Percentiles rank a stretch among this genome's conserved stretches.
Evolutionary conservation across 495 filamentous ascomycete species (phyloP).

Genomic region (Jackrogersella multiformis): DNA sequence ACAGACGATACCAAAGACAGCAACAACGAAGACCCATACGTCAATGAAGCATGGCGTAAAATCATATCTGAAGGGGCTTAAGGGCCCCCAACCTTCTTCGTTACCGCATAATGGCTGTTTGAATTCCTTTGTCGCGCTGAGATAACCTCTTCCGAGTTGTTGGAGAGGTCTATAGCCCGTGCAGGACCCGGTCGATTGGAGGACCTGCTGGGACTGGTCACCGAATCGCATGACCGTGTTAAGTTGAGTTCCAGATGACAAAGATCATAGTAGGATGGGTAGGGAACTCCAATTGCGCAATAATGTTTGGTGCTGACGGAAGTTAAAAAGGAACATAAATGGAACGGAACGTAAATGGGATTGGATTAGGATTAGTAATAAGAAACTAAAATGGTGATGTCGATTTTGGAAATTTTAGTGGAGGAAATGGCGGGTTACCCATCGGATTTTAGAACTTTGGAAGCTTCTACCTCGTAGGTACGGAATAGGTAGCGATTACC

Average conservation of each 20-base stretch:
- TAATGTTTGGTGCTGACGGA: slow-evolving; percentile 37
- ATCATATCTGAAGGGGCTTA: slow-evolving; percentile 84
- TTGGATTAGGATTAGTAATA: slow-evolving; percentile 36
- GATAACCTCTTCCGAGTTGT: slow-evolving; percentile 57
- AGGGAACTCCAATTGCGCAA: slow-evolving; percentile 41
- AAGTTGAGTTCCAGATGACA: slow-evolving; percentile 33
- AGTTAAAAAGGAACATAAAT: slow-evolving; percentile 27
- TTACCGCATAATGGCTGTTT: slow-evolving; percentile 83
- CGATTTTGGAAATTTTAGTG: slow-evolving; percentile 22
- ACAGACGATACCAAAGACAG: slow-evolving; percentile 76
- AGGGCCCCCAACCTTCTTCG: slow-evolving; percentile 91
- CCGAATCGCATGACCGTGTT: slow-evolving; percentile 46
- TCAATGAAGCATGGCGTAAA: slow-evolving; percentile 98
- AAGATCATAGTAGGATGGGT: slow-evolving; percentile 42
- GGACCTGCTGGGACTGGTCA: slow-evolving; percentile 53
- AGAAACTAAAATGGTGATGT: slow-evolving; percentile 37
- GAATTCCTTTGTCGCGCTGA: slow-evolving; percentile 51
- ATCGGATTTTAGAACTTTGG: slow-evolving; percentile 28
- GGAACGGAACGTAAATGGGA: no score
- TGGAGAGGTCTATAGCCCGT: slow-evolving; percentile 56
- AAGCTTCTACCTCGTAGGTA: slow-evolving; percentile 30
- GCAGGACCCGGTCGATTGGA: slow-evolving; percentile 62
- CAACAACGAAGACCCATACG: slow-evolving; percentile 79
- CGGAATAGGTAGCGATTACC: no score
- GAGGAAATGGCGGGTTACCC: slow-evolving; percentile 19